A percentile compares a stretch with the other conserved stretches of the same genome.
Evolutionary conservation across 2,329 filamentous ascomycete species (phyloP).

Genomic region (Venturia aucupariae): DNA sequence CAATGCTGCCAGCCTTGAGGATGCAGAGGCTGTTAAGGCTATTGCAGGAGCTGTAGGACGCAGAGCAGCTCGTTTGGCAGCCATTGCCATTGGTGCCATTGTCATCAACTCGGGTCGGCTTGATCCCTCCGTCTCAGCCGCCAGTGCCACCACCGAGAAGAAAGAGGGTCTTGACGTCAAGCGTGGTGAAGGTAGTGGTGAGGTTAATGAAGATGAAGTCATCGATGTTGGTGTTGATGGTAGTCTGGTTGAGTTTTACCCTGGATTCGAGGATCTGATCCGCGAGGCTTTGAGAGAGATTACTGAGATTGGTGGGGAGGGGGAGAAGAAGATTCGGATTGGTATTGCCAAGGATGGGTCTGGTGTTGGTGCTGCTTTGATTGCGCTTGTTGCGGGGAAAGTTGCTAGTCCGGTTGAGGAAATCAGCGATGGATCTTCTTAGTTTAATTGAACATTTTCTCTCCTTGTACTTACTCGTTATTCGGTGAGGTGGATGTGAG

Average conservation of each 20-base stretch:
- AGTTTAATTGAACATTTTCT: too few relatives aligned
- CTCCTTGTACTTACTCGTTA: too few relatives aligned
- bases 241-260: conserved; percentile 90
- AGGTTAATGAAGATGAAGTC: conserved; percentile 51
- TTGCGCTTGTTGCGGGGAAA: conserved; percentile 76
- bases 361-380: conserved; percentile 89
- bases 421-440: background rate
- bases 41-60: conserved; percentile 77
- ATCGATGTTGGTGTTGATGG: conserved; percentile 93
- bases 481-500: too few relatives aligned
- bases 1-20: conserved; percentile 66
- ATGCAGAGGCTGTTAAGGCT: conserved; percentile 79
- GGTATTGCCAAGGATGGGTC: conserved; percentile 96
- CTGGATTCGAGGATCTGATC: conserved; percentile 81
- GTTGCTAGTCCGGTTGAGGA: conserved; percentile 30
- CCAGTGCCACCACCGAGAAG: conserved; percentile 24
- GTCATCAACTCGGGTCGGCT: conserved; percentile 73
- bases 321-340: conserved; percentile 81
- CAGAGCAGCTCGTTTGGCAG: conserved; percentile 78
- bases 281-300: conserved; percentile 71
- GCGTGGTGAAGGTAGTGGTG: conserved; percentile 17
- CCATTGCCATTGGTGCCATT: conserved; percentile 78
- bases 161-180: conserved; percentile 24
- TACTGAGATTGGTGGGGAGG: conserved; percentile 64
- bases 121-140: conserved; percentile 25